Percentiles rank a stretch among this genome's conserved stretches.
These are phyloP conservation scores for Bipolaris sorokiniana DNA, from an alignment of 2,329 filamentous ascomycete genomes.

Conservation along the genomic window DNA sequence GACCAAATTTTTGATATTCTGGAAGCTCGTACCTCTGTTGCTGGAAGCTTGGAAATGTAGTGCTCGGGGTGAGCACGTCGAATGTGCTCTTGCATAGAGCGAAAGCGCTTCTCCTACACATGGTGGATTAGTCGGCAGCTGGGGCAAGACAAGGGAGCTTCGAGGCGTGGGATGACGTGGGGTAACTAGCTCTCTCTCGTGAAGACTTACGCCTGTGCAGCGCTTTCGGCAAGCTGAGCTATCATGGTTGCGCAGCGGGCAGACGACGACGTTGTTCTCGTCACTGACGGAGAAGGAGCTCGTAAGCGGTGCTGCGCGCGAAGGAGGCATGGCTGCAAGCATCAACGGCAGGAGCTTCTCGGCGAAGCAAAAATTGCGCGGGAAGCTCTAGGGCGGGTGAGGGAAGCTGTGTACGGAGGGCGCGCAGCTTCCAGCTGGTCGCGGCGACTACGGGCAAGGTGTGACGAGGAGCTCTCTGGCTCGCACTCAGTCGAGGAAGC, in stretches of 20 bases:
- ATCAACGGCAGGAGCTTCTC: conserved; percentile 40
- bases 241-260: conserved; percentile 94
- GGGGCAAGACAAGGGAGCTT: conserved; percentile 5
- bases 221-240: conserved; percentile 95
- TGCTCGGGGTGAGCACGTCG: conserved; percentile 94
- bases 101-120: conserved; percentile 86
- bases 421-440: conserved; percentile 8
- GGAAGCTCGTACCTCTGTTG: conserved; percentile 67
- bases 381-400: conserved; percentile 2
- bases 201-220: conserved; percentile 89
- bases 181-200: conserved; percentile 13
- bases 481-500: conserved; percentile 3
- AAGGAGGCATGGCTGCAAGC: conserved; percentile 76
- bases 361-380: conserved; percentile 13
- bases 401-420: conserved; percentile 7
- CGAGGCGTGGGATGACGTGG: conserved; percentile 10
- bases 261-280: conserved; percentile 94
- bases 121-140: conserved; percentile 37
- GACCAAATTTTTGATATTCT: neutral
- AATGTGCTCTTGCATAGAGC: conserved; percentile 99
- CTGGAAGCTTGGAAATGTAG: conserved; percentile 96
- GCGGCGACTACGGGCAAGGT: conserved; percentile 4
- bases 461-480: conserved; percentile 7
- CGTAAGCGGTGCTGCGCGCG: conserved; percentile 77
- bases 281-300: conserved; percentile 92